These are phyloP conservation scores for Hanseniaspora singularis DNA, from an alignment of 805 yeast species.

Conservation along the genomic window DNA sequence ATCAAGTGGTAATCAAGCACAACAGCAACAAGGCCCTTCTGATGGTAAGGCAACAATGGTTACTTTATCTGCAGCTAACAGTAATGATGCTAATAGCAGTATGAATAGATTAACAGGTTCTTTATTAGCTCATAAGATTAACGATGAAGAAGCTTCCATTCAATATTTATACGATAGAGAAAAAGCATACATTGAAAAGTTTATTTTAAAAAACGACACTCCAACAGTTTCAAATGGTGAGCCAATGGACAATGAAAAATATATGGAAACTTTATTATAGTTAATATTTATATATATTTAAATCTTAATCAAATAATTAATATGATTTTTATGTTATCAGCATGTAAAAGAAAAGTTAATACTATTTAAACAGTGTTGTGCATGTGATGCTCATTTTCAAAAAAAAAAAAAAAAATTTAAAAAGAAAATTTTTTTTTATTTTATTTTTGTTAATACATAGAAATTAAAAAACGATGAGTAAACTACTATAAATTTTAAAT, in stretches of 20 bases:
- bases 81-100: conserved; percentile 43
- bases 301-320: not conserved
- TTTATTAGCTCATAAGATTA: conserved; percentile 46
- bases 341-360: too few species aligned
- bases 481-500: too few species aligned
- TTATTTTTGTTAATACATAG: too few species aligned
- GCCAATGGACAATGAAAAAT: not conserved
- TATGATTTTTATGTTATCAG: too few species aligned
- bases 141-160: conserved; percentile 46
- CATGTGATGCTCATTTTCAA: too few species aligned
- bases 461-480: too few species aligned
- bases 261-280: conserved; percentile 4
- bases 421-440: too few species aligned
- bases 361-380: too few species aligned
- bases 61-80: conserved; percentile 62
- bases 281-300: not conserved
- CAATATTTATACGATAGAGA: conserved; percentile 17
- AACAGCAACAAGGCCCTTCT: conserved; percentile 30
- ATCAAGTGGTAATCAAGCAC: conserved; percentile 15
- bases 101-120: conserved; percentile 51
- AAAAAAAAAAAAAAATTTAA: too few species aligned
- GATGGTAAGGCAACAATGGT: conserved; percentile 45
- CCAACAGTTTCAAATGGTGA: conserved; percentile 3
- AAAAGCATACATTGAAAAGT: conserved; percentile 2
- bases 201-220: not conserved